phyloP scores from a whole-genome alignment of 768 basidiomycete genomes.

The Mycena haematopus region DNA sequence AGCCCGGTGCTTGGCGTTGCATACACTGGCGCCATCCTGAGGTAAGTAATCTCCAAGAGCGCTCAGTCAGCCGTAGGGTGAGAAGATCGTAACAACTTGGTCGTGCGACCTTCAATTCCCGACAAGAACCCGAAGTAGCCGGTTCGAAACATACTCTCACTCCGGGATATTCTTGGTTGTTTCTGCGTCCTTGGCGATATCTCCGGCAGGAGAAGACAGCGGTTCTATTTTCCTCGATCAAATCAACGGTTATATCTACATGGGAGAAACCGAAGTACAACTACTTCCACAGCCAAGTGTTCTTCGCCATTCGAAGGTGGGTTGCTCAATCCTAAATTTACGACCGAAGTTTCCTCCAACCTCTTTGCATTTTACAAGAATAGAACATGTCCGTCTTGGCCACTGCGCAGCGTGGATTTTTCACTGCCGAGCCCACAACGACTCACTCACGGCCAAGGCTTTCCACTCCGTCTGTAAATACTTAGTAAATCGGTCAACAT shows the following conservation, averaged over 20 bases:
- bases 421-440: background rate
- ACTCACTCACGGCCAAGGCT: constrained; percentile 10
- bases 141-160: background rate
- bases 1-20: background rate
- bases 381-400: constrained; percentile 16
- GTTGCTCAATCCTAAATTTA: background rate
- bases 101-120: constrained; percentile 2
- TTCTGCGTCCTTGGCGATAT: background rate
- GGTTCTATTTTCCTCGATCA: constrained; percentile 18
- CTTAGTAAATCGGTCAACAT: background rate
- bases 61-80: background rate
- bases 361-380: background rate
- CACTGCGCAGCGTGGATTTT: constrained; percentile 26
- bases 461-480: background rate
- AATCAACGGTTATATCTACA: constrained; percentile 7
- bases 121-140: constrained; percentile 8
- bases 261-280: background rate
- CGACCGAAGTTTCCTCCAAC: background rate
- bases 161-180: background rate
- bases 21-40: background rate
- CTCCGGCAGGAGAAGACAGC: constrained; percentile 1
- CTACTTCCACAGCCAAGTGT: constrained; percentile 11
- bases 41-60: background rate
- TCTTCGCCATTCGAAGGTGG: constrained; percentile 11
- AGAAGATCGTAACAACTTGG: background rate